Evolutionary conservation across 169 alveolate species (phyloP).

Genomic region (Cryptosporidium bovis): DNA sequence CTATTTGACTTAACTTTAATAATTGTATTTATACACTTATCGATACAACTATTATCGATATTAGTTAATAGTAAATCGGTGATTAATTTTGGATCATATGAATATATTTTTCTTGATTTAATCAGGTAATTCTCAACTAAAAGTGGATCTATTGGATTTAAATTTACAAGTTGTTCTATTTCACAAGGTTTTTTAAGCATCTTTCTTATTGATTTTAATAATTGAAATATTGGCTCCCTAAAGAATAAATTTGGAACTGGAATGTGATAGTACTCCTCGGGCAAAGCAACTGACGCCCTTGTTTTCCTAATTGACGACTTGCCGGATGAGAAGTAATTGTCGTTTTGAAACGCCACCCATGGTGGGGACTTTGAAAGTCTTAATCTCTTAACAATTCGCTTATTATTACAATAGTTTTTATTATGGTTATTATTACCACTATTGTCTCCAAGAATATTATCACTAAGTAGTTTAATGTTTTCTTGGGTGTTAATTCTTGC

Average conservation of each 20-base stretch:
- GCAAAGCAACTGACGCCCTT: conserved; percentile 62
- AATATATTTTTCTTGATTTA: conserved; percentile 41
- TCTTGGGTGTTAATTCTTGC: conserved; percentile 26
- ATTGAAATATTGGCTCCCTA: conserved; percentile 37
- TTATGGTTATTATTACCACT: no score
- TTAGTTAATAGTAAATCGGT: conserved; percentile 38
- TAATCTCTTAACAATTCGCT: conserved; percentile 6
- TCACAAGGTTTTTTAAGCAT: conserved; percentile 46
- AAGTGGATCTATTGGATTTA: conserved; percentile 55
- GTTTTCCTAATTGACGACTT: conserved; percentile 57
- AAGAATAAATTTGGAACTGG: conserved; percentile 46
- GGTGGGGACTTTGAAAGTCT: conserved; percentile 54
- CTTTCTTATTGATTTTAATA: conserved; percentile 19
- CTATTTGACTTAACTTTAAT: conserved; percentile 13
- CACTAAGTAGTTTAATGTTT: conserved; percentile 13
- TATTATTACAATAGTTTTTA: background rate
- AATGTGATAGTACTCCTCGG: conserved; percentile 59
- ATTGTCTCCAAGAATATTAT: background rate
- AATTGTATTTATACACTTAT: conserved; percentile 33
- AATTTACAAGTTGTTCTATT: conserved; percentile 35
- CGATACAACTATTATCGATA: conserved; percentile 25
- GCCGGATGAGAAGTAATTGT: conserved; percentile 13
- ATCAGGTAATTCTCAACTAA: conserved; percentile 39
- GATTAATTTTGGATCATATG: conserved; percentile 29
- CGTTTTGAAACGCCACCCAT: conserved; percentile 50